Conservation (phyloP, 495 filamentous ascomycete genomes). For the Trichoderma erinaceum region DNA sequence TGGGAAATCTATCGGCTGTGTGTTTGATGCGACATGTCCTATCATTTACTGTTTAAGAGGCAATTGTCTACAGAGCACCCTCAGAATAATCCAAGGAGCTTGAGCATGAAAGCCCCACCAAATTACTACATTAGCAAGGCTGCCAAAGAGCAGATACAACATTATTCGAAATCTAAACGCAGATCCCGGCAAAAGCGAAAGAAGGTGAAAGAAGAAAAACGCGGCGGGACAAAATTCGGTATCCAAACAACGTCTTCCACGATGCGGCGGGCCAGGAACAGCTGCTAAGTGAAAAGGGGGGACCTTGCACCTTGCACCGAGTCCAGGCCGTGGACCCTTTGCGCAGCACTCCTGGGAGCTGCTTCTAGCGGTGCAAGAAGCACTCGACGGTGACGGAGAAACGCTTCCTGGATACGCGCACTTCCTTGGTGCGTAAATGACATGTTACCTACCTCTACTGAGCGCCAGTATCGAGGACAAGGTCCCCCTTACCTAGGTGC, state of each 20-base stretch:
- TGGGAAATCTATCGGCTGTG: too few species aligned
- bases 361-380: not conserved
- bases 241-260: constrained; percentile 1
- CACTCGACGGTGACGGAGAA: not conserved
- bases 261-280: not conserved
- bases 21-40: too few species aligned
- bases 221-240: not conserved
- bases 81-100: too few species aligned
- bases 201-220: not conserved
- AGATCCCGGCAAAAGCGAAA: not conserved
- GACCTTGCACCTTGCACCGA: not conserved
- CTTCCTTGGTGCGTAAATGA: not conserved
- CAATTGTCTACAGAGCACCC: too few species aligned
- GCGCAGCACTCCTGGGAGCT: constrained; percentile 1
- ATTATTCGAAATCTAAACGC: not conserved
- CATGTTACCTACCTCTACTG: not conserved
- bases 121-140: too few species aligned
- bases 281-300: not conserved
- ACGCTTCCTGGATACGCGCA: not conserved
- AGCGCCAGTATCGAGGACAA: not conserved
- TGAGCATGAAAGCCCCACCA: too few species aligned
- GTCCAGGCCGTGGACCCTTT: constrained; percentile 2
- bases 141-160: not conserved
- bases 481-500: not conserved
- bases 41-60: too few species aligned